phyloP scores from a whole-genome alignment of 495 filamentous ascomycete genomes.

The Coniosporium apollinis region DNA sequence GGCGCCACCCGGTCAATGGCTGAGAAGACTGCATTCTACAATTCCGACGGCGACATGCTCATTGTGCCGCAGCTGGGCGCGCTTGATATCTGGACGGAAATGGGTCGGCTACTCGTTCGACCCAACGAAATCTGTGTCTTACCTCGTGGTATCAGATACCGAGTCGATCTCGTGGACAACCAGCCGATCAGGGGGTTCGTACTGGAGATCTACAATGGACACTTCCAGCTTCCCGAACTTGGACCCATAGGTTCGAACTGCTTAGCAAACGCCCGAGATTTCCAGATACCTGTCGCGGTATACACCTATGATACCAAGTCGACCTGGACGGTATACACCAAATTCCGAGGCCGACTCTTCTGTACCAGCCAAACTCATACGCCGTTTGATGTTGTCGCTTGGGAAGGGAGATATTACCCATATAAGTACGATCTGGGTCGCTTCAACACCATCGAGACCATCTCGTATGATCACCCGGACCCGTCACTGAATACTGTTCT shows the following conservation, averaged over 20 bases:
- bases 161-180: conserved; percentile 7
- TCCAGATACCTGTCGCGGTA: conserved; percentile 27
- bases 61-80: conserved; percentile 12
- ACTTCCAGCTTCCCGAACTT: conserved; percentile 28
- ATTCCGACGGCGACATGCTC: conserved; percentile 13
- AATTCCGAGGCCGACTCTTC: conserved; percentile 35
- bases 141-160: conserved; percentile 12
- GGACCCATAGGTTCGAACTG: conserved; percentile 35
- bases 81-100: conserved; percentile 12
- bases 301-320: conserved; percentile 25
- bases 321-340: conserved; percentile 32
- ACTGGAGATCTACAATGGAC: conserved; percentile 10
- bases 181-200: conserved; percentile 11
- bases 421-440: conserved; percentile 37
- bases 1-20: conserved; percentile 4
- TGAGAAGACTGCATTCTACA: conserved; percentile 9
- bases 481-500: conserved; percentile 36
- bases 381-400: conserved; percentile 36
- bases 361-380: conserved; percentile 31
- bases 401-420: conserved; percentile 34
- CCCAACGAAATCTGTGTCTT: conserved; percentile 13
- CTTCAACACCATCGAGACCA: conserved; percentile 34
- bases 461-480: conserved; percentile 35
- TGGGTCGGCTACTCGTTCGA: conserved; percentile 10
- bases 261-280: conserved; percentile 33